Percentiles rank a stretch among this genome's conserved stretches.
phyloP scores from a whole-genome alignment of 2,329 filamentous ascomycete genomes.

The Hymenoscyphus albidus region DNA sequence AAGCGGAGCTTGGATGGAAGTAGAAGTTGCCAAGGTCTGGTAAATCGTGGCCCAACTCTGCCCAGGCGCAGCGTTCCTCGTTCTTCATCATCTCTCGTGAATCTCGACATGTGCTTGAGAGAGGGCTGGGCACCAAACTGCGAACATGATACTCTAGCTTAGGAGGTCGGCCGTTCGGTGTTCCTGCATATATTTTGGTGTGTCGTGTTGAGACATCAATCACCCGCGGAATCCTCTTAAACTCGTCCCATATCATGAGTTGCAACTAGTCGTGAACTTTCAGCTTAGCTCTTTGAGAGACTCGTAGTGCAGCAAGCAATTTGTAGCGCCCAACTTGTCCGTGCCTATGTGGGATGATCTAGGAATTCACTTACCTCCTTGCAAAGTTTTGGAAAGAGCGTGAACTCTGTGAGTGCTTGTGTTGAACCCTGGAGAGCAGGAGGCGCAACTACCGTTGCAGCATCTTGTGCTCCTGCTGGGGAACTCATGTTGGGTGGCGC shows the following conservation, averaged over 20 bases:
- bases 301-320: not conserved
- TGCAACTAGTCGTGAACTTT: not conserved
- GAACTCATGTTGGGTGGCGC: not conserved
- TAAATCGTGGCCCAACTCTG: not conserved
- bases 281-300: not conserved
- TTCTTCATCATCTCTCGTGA: not conserved
- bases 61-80: not conserved
- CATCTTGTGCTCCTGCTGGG: not conserved
- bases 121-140: not conserved
- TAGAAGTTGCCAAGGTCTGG: not conserved
- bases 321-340: no score
- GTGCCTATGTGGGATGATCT: no score
- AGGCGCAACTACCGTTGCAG: not conserved
- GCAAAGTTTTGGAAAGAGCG: not conserved
- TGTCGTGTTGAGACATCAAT: not conserved
- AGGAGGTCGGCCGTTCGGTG: not conserved
- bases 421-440: not conserved
- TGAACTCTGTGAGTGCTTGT: not conserved
- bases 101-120: not conserved
- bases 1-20: not conserved
- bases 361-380: no score
- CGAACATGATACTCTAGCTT: no score
- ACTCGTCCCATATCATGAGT: not conserved
- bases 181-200: not conserved
- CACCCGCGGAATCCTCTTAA: not conserved